phyloP scores from a whole-genome alignment of 495 filamentous ascomycete genomes.

The Aspergillus hancockii region DNA sequence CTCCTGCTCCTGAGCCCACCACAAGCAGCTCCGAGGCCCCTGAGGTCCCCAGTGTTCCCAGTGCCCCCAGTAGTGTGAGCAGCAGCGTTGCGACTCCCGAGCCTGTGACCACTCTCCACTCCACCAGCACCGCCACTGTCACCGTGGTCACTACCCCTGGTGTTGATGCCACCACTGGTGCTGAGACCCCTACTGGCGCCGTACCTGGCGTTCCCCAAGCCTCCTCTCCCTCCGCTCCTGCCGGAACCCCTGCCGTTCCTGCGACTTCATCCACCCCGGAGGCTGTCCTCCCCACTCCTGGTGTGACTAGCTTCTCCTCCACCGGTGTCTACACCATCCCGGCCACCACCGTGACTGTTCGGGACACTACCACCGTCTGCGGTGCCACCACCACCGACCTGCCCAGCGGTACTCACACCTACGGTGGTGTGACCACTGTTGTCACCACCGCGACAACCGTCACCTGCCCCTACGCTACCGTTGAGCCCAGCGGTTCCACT shows the following conservation, averaged over 20 bases:
- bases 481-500: constrained; percentile 59
- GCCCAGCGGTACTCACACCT: constrained; percentile 66
- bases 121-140: constrained; percentile 44
- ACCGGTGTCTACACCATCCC: constrained; percentile 81
- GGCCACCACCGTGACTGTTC: constrained; percentile 64
- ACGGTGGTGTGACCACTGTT: constrained; percentile 76
- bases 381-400: constrained; percentile 63
- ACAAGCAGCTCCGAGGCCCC: constrained; percentile 5
- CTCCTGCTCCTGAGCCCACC: constrained; percentile 21
- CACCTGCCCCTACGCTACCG: constrained; percentile 72
- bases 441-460: constrained; percentile 70
- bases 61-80: constrained; percentile 14
- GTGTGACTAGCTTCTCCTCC: constrained; percentile 65
- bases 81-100: constrained; percentile 31
- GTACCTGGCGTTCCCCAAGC: constrained; percentile 7
- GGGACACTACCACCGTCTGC: constrained; percentile 67
- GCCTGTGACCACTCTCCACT: constrained; percentile 28
- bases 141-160: constrained; percentile 30
- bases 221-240: constrained; percentile 6
- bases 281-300: constrained; percentile 61
- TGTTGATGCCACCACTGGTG: constrained; percentile 12
- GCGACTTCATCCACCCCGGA: constrained; percentile 18
- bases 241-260: constrained; percentile 12
- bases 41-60: constrained; percentile 11
- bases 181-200: constrained; percentile 36